Base-by-base conservation (phyloP, 139 green algal species). In the Desmodesmus armatus region DNA sequence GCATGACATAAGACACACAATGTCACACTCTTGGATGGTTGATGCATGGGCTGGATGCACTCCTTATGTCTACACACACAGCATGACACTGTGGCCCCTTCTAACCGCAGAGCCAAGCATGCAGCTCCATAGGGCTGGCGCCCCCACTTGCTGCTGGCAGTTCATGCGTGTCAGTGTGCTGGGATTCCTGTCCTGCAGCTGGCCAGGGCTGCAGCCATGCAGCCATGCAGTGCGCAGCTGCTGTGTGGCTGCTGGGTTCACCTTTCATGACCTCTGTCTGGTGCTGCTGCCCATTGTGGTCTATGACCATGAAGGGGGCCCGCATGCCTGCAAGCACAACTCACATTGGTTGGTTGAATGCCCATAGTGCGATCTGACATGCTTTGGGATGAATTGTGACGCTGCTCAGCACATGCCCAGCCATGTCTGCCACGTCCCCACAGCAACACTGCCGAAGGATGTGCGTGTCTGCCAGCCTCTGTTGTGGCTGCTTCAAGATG, bases 251-350 rank as follows among this genome's bases (percentile, higher is more conserved):
- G n/a, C n/a, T n/a, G n/a, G n/a, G n/a, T n/a, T 44, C 31, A 79
- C 72, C 72, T 79, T 33, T 27, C 13, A 23, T 29, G 3, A 79
- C 31, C 11, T 79, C 72, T 7, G 72, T 79, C 25, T 79, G 72
- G 37, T 82, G 74, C 51, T 82, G 74, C 51, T 71, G 49, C 25
- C 74, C 74, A 53, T 82, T 67, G 74, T 82, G 51, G 11, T 70
- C 74, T 25, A 82, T 33, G 19, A 82, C 51, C 19, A 82, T 25
- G 3, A 40, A 67, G 25, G 74, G 51, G 25, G 74, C 51, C 51
- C 49, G 0, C 33, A 70, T 29, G 0, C 74, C 74, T 69, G 51
- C 74, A 82, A 31, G 6, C 41, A 44, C 19, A 35, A 35, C n/a
- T n/a, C n/a, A n/a, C n/a, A n/a, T n/a, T n/a, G n/a, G n/a, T n/a